Base-by-base conservation (phyloP, 2,329 filamentous ascomycete species). In the Berkeleyomyces basicola region DNA sequence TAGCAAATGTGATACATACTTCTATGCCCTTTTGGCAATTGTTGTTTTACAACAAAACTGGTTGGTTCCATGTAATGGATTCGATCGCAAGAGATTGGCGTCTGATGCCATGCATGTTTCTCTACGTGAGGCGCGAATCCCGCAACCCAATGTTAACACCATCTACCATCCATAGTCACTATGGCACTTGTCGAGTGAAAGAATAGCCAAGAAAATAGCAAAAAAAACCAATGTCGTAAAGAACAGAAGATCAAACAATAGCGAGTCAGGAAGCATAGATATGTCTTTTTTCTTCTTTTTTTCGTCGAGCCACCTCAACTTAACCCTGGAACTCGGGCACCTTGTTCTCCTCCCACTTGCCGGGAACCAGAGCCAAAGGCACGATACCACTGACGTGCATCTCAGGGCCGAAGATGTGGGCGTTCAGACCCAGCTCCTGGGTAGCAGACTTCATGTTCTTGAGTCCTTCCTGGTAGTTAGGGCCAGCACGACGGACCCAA, bases 361-460 rank as follows among this genome's bases (percentile, higher is more conserved):
- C 83, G 42, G 82, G 81, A 66, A 85, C 68, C 55, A 97, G 86
- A 57, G 92, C 93, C 73, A 97, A 79, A 63, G 93, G 92, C 68
- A 99, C 92, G 72, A 97, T 97, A 74, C 93, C 93, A 61, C 87
- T 92, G 70, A 99, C 92, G 78, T 97, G 90, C 89, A 97, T 96
- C 78, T 96, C 84, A 55, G 81, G 81, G 62, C 81, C 81, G 67
- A 83, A 84, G 71, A 83, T 80, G 75, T 82, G 81, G 72, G 80
- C 79, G 68, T 81, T 74, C 68, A 99, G 83, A 69, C 89, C 88
- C 65, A 99, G 84, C 80, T 99, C 93, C 74, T 92, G 84, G 66
- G 90, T 93, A 65, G 95, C 92, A 59, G 85, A 83, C 84, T 97
- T 97, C 84, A 99, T 96, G 84, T 97, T 99, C 86, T 96, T 96